A percentile compares a stretch with the other conserved stretches of the same genome.
These are phyloP conservation scores for Saitozyma podzolica DNA, from an alignment of 768 basidiomycete species.

Conservation along the genomic window DNA sequence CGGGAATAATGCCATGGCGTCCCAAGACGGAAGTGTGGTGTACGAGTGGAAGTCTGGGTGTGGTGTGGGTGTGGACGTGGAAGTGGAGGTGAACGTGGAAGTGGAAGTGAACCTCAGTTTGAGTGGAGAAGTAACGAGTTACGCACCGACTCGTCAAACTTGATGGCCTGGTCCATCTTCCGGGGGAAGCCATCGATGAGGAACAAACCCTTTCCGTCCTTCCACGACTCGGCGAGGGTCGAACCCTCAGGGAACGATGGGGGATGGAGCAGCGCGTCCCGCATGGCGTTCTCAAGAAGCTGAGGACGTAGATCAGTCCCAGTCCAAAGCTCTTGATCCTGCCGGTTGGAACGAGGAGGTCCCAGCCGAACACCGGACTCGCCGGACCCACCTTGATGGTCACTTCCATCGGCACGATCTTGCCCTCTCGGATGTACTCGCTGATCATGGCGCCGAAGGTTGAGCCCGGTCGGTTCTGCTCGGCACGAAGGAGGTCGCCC, in stretches of 20 bases:
- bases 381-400: constrained; percentile 68
- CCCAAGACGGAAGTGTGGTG: too few relatives aligned
- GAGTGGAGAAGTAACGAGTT: background rate
- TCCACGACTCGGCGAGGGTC: constrained; percentile 59
- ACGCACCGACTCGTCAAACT: constrained; percentile 81
- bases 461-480: constrained; percentile 83
- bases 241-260: constrained; percentile 27
- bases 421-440: constrained; percentile 83
- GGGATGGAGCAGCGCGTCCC: constrained; percentile 57
- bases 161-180: constrained; percentile 95
- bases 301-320: constrained; percentile 40
- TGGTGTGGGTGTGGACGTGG: too few relatives aligned
- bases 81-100: too few relatives aligned
- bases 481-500: constrained; percentile 94
- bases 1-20: too few relatives aligned
- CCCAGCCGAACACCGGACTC: background rate
- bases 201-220: constrained; percentile 74
- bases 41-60: background rate
- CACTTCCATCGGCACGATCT: constrained; percentile 93
- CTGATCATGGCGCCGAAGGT: constrained; percentile 80
- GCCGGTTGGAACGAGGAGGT: background rate
- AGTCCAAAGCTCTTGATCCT: background rate
- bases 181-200: constrained; percentile 96
- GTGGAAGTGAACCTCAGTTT: background rate
- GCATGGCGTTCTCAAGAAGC: constrained; percentile 91